Percentiles rank a stretch among this genome's conserved stretches.
These are phyloP conservation scores for Ampelomyces quisqualis DNA, from an alignment of 2,329 filamentous ascomycete species.

Conservation along the genomic window DNA sequence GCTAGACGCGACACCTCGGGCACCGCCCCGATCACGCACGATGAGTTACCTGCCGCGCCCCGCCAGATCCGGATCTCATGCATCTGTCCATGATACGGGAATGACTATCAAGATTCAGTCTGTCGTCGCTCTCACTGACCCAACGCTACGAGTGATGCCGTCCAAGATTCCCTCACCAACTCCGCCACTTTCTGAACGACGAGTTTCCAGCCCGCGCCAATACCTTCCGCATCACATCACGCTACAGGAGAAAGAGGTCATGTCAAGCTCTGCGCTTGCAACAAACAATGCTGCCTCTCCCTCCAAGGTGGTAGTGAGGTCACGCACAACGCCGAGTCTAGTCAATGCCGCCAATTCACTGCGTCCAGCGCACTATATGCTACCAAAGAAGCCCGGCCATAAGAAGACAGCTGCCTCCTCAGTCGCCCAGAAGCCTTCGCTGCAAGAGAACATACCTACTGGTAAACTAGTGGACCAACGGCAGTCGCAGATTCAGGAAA, in stretches of 20 bases:
- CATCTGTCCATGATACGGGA: slow-evolving; percentile 6
- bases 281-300: slow-evolving; percentile 8
- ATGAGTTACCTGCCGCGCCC: slow-evolving; percentile 38
- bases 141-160: slow-evolving; percentile 8
- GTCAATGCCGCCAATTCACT: slow-evolving; percentile 14
- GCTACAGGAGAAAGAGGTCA: slow-evolving; percentile 21
- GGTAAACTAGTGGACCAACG: slow-evolving; percentile 16
- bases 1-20: slow-evolving; percentile 18
- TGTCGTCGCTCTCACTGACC: slow-evolving; percentile 5
- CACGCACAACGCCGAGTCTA: slow-evolving; percentile 36
- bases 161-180: slow-evolving; percentile 37
- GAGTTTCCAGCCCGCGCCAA: slow-evolving; percentile 32
- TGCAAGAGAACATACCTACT: slow-evolving; percentile 28
- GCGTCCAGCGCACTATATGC: slow-evolving; percentile 15
- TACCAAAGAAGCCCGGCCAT: slow-evolving; percentile 19
- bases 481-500: slow-evolving; percentile 24
- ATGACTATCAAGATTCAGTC: slow-evolving; percentile 7
- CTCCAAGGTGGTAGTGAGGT: slow-evolving; percentile 23
- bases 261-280: slow-evolving; percentile 17
- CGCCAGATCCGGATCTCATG: slow-evolving; percentile 13
- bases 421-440: slow-evolving; percentile 8
- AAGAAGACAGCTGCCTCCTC: slow-evolving; percentile 12
- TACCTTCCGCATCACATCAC: slow-evolving; percentile 15
- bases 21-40: slow-evolving; percentile 33
- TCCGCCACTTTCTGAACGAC: slow-evolving; percentile 19